Evolutionary conservation across 73 alveolate species (phyloP).

Genomic region (Paramecium octaurelia): DNA sequence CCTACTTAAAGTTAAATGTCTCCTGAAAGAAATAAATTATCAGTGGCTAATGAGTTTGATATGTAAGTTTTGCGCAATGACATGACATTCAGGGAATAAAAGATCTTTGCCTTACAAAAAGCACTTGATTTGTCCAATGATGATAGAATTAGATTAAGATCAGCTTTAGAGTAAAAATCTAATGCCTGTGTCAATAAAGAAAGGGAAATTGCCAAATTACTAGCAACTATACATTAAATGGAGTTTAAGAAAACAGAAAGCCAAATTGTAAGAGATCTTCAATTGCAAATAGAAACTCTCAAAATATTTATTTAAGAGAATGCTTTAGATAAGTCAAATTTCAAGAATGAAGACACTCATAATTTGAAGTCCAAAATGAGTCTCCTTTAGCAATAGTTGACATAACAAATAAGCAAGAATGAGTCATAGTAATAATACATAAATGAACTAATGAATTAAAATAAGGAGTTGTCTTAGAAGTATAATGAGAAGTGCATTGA

Average conservation of each 20-base stretch:
- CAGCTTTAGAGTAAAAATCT: constrained; percentile 10
- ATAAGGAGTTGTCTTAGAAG: not conserved
- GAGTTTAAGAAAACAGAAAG: not conserved
- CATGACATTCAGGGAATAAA: not conserved
- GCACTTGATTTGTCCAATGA: constrained; percentile 5
- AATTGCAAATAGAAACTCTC: not conserved
- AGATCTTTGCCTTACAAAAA: not conserved
- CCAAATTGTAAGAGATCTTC: not conserved
- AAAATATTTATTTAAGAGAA: not conserved
- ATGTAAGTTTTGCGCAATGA: not conserved
- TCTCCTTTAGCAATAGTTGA: not conserved
- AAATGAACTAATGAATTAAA: not conserved
- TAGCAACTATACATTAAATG: constrained; percentile 34
- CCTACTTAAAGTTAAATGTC: not conserved
- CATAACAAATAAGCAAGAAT: not conserved
- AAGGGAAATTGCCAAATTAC: constrained; percentile 47
- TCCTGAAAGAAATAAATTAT: not conserved
- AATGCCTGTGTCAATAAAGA: constrained; percentile 15
- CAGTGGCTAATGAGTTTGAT: not conserved
- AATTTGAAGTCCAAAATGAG: not conserved
- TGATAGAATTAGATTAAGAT: constrained; percentile 20
- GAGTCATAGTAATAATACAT: not conserved
- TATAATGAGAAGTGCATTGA: constrained; percentile 21
- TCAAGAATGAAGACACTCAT: not conserved
- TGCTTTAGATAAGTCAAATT: not conserved